Conservation (phyloP, 805 yeast species). For the Cyberlindnera petersonii region DNA sequence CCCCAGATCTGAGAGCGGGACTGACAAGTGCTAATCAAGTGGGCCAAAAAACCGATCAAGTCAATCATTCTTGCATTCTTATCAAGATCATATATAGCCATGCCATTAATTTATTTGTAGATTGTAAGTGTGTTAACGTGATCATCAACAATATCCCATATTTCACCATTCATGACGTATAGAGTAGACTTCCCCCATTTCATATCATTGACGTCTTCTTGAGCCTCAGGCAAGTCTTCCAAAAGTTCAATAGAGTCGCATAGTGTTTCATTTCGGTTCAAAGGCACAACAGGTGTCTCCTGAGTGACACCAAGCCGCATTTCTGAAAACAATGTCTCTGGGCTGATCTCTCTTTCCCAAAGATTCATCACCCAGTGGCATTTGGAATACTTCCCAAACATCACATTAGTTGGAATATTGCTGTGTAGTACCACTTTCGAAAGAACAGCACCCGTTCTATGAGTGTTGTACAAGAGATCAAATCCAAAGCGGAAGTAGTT, state of each 20-base stretch:
- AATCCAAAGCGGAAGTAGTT: slow-evolving; percentile 54
- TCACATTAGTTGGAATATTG: slow-evolving; percentile 47
- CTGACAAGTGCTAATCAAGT: too few species aligned
- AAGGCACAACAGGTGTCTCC: slow-evolving; percentile 10
- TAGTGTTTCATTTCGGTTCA: slow-evolving; percentile 31
- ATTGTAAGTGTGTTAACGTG: slow-evolving; percentile 37
- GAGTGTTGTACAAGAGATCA: slow-evolving; percentile 42
- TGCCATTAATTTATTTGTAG: too few species aligned
- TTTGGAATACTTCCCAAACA: slow-evolving; percentile 51
- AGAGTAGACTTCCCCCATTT: slow-evolving; percentile 32
- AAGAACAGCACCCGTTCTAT: slow-evolving; percentile 33
- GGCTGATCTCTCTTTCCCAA: not conserved
- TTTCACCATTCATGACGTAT: slow-evolving; percentile 25
- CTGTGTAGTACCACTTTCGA: slow-evolving; percentile 48
- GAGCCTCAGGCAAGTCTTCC: slow-evolving; percentile 33
- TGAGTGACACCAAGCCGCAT: not conserved
- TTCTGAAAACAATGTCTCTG: not conserved
- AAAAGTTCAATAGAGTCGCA: slow-evolving; percentile 35
- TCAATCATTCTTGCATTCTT: too few species aligned
- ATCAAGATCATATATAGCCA: too few species aligned
- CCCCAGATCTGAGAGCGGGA: too few species aligned
- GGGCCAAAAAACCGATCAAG: too few species aligned
- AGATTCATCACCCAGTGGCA: slow-evolving; percentile 25
- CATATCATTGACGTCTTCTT: slow-evolving; percentile 17
- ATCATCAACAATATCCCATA: slow-evolving; percentile 41